Evolutionary conservation across 192 early-diverging fungal species (phyloP), one percentile per base, ranked within the genome.

Genomic region (Nowakowskiella sp.): DNA sequence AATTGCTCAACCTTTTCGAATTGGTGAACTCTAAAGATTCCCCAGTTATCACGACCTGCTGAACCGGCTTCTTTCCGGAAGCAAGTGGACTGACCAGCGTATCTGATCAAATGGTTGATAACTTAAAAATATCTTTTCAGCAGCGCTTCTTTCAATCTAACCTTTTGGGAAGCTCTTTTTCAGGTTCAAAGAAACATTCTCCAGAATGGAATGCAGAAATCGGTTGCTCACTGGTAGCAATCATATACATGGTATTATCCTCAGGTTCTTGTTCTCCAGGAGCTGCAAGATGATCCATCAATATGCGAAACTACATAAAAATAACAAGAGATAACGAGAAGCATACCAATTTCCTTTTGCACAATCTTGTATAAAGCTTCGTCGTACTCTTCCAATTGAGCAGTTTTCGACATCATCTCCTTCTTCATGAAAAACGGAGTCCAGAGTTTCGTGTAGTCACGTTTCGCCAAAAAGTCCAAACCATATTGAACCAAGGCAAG

Each of bases 1-100:
- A 99, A 97, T 73, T 99, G 96, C 79, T 99, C 96, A 45, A 99
- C 74, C 80, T 99, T 99, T 67, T 99, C 96, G 62, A 99, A 99
- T 82, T 99, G 96, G 71, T 99, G 96, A 25, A 99, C 94, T 43
- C 96, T 88, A 85, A 99, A 99, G 58, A 96, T 88, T 49, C 96
- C 96, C 93, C 91, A 91, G 19, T 89, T 97, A 64, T 99, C 96
- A 55, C 90, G 81, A 45, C 96, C 96, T 62, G 90, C 88, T 0
- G 92, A 89, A 50, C 96, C 96, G 27, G 96, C 96, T 75, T 99
- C 96, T 65, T 99, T 99, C 51, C 96, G 88, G 86, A 99, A 99
- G 72, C 94, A 97, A 32, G 96, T 96, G 39, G 93, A 96, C 69
- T 87, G 87, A 30, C 96, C 96, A 27, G 94, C 96, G 65, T 94